phyloP scores from a whole-genome alignment of 176 grass and related monocot species.

The Cenchrus purpureus region DNA sequence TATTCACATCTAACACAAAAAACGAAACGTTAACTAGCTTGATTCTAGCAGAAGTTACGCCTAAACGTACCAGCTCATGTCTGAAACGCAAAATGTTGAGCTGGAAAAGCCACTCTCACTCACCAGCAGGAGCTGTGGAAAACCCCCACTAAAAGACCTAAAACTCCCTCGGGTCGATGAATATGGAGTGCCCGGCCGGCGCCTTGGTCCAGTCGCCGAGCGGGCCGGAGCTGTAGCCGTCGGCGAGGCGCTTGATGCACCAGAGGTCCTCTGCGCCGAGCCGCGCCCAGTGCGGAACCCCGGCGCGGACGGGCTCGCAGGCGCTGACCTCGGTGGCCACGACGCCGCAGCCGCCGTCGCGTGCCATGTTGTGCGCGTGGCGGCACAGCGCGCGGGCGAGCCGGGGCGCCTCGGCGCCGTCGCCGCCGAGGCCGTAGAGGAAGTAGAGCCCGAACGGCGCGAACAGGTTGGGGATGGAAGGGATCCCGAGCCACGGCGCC shows the following conservation, averaged over 20 bases:
- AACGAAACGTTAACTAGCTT: not conserved
- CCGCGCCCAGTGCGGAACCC: slow-evolving; percentile 71
- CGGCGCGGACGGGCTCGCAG: slow-evolving; percentile 55
- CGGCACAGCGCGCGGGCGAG: slow-evolving; percentile 71
- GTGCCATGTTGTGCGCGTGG: slow-evolving; percentile 72
- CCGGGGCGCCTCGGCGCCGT: slow-evolving; percentile 27
- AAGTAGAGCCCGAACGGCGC: slow-evolving; percentile 89
- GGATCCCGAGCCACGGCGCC: slow-evolving; percentile 80
- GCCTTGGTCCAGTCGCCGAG: slow-evolving; percentile 71
- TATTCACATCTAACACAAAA: slow-evolving; percentile 13
- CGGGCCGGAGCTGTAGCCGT: slow-evolving; percentile 50
- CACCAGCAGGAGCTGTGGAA: not conserved
- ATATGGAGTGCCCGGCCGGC: slow-evolving; percentile 48
- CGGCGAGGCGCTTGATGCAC: slow-evolving; percentile 62
- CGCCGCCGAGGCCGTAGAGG: slow-evolving; percentile 77
- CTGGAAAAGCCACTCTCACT: not conserved
- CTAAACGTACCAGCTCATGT: not conserved
- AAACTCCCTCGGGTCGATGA: slow-evolving; percentile 67
- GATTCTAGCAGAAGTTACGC: not conserved
- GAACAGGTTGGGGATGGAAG: slow-evolving; percentile 91
- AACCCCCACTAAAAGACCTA: slow-evolving; percentile 8
- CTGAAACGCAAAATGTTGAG: not conserved
- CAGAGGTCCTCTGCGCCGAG: slow-evolving; percentile 63
- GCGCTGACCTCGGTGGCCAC: slow-evolving; percentile 68
- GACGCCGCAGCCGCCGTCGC: slow-evolving; percentile 64